Conservation (phyloP, 371 early-diverging fungal species). For the Mucor lusitanicus region DNA sequence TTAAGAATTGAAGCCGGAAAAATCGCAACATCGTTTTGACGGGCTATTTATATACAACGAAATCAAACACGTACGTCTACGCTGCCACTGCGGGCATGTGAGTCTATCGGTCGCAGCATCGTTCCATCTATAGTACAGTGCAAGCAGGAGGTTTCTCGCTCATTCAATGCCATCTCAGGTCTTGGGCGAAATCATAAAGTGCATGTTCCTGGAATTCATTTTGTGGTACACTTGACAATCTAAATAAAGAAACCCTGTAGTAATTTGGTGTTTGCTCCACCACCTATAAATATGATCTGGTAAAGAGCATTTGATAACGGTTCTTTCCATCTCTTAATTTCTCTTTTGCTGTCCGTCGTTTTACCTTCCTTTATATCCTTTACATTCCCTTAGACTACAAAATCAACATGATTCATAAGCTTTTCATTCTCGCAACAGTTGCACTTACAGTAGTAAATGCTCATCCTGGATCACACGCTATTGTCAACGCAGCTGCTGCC, state of each 20-base stretch:
- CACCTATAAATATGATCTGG: neutral
- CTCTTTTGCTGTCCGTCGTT: neutral
- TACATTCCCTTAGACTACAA: conserved; percentile 1
- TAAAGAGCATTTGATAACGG: neutral
- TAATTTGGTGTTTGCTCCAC: neutral
- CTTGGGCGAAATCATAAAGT: neutral
- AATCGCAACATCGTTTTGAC: neutral
- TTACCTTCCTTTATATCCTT: neutral
- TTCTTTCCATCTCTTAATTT: neutral
- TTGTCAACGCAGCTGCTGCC: conserved; percentile 9
- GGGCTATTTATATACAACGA: neutral
- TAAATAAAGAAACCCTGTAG: neutral
- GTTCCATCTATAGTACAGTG: neutral
- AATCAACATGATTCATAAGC: conserved; percentile 19
- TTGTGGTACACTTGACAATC: conserved; percentile 15
- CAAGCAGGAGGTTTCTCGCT: neutral
- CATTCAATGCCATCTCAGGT: neutral
- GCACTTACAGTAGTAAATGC: conserved; percentile 24
- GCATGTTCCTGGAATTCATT: conserved; percentile 27
- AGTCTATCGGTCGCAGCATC: neutral
- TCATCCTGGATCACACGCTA: conserved; percentile 21
- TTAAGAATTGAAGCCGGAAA: neutral
- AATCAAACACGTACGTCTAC: neutral
- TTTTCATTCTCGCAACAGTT: conserved; percentile 24
- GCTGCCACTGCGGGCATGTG: neutral